Evolutionary conservation across 2,329 filamentous ascomycete genomes (phyloP).

Genomic region (Colletotrichum plurivorum): DNA sequence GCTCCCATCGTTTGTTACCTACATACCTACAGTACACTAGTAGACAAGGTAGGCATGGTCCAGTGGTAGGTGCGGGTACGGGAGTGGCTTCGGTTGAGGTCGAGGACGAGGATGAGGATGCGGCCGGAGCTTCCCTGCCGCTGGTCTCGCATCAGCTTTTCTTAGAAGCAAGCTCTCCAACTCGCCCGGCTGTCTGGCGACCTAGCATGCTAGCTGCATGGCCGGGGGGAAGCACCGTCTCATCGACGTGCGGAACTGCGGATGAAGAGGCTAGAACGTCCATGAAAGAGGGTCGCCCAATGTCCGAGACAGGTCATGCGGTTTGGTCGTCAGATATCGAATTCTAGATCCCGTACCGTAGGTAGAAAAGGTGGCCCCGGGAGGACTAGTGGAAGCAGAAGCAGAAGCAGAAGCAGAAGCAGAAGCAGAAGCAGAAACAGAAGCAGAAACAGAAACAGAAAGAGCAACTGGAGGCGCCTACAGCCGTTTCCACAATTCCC

Average conservation of each 20-base stretch:
- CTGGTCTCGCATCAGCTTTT: slow-evolving; percentile 1
- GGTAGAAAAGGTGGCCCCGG: too few relatives aligned
- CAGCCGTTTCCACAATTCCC: background rate
- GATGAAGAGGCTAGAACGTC: slow-evolving; percentile 27
- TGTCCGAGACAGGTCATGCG: slow-evolving; percentile 39
- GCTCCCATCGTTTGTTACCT: too few relatives aligned
- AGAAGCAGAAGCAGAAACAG: too few relatives aligned
- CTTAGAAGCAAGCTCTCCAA: background rate
- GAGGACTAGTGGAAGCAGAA: too few relatives aligned
- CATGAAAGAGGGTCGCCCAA: slow-evolving; percentile 20
- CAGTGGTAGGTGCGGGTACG: too few relatives aligned
- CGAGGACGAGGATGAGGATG: too few relatives aligned
- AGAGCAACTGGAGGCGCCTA: slow-evolving; percentile 33
- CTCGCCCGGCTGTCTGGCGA: background rate
- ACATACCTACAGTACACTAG: too few relatives aligned
- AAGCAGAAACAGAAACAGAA: slow-evolving; percentile 3
- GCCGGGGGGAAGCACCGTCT: background rate
- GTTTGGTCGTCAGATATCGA: slow-evolving; percentile 18
- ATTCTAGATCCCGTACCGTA: slow-evolving; percentile 4
- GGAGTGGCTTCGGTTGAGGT: too few relatives aligned
- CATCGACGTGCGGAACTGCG: background rate
- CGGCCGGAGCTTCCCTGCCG: too few relatives aligned
- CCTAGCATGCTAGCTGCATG: background rate
- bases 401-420: slow-evolving; percentile 16
- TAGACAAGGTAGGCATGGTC: too few relatives aligned